Conservation (phyloP, 2,329 filamentous ascomycete species). For the Alternaria longipes region DNA sequence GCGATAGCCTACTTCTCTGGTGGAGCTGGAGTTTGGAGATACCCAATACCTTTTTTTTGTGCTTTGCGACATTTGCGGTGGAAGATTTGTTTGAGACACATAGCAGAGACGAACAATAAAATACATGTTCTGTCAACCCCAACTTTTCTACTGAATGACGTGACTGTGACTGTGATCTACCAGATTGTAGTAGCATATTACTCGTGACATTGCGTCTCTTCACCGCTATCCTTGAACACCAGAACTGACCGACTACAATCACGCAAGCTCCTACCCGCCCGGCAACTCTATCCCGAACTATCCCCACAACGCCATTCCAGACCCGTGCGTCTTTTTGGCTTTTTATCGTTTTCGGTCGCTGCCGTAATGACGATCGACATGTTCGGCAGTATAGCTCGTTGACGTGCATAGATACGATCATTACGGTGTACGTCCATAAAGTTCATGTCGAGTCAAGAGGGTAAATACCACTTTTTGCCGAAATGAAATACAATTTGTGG, state of each 20-base stretch:
- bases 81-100: background rate
- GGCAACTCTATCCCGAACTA: background rate
- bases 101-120: background rate
- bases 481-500: background rate
- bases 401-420: background rate
- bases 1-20: slow-evolving; percentile 41
- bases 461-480: background rate
- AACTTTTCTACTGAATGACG: background rate
- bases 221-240: background rate
- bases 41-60: slow-evolving; percentile 34
- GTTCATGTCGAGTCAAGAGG: background rate
- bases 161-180: background rate
- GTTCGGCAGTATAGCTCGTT: background rate
- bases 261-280: background rate
- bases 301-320: background rate
- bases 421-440: background rate
- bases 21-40: slow-evolving; percentile 55
- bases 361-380: background rate
- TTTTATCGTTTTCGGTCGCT: background rate
- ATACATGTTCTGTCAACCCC: background rate
- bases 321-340: background rate
- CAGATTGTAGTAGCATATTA: background rate
- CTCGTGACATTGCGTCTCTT: background rate
- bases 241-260: background rate
- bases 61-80: background rate